Evolutionary conservation across 2,329 filamentous ascomycete species (phyloP).

Genomic region (Beauveria medogensis): DNA sequence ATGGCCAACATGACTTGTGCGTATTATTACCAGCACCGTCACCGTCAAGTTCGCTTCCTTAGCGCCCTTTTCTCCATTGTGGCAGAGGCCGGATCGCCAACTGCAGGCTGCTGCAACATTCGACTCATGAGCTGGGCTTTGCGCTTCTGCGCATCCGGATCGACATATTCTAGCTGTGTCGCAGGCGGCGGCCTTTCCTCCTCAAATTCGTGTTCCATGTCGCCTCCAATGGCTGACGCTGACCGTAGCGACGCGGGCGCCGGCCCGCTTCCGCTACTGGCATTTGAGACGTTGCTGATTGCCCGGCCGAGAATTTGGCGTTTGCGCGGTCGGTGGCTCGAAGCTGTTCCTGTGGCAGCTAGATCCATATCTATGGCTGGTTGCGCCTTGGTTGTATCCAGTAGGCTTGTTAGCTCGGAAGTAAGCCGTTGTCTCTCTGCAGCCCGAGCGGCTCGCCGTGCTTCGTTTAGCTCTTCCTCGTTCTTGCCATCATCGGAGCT

Average conservation of each 20-base stretch:
- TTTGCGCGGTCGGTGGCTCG: constrained; percentile 23
- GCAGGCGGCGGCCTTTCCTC: constrained; percentile 29
- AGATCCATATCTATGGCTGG: constrained; percentile 9
- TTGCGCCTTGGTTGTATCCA: constrained; percentile 21
- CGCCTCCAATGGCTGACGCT: constrained; percentile 7
- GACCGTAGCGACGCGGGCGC: constrained; percentile 18
- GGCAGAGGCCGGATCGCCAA: neutral
- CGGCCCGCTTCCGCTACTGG: constrained; percentile 37
- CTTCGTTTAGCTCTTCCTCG: constrained; percentile 17
- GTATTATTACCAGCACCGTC: neutral
- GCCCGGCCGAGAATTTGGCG: constrained; percentile 51
- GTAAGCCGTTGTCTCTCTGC: constrained; percentile 34
- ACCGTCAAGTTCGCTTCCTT: constrained; percentile 1
- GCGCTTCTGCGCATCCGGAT: constrained; percentile 38
- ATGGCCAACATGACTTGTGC: neutral
- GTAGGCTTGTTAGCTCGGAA: constrained; percentile 34
- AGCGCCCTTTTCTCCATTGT: neutral
- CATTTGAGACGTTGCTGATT: constrained; percentile 47
- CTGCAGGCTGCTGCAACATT: constrained; percentile 26
- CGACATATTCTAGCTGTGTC: constrained; percentile 47
- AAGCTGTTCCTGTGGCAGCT: constrained; percentile 15
- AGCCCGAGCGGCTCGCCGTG: constrained; percentile 19
- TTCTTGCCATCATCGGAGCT: constrained; percentile 1
- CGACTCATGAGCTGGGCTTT: constrained; percentile 37
- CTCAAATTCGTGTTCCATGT: constrained; percentile 17